Evolutionary conservation across 164 flowering plant species (phyloP).

Genomic region (Vitis riparia): DNA sequence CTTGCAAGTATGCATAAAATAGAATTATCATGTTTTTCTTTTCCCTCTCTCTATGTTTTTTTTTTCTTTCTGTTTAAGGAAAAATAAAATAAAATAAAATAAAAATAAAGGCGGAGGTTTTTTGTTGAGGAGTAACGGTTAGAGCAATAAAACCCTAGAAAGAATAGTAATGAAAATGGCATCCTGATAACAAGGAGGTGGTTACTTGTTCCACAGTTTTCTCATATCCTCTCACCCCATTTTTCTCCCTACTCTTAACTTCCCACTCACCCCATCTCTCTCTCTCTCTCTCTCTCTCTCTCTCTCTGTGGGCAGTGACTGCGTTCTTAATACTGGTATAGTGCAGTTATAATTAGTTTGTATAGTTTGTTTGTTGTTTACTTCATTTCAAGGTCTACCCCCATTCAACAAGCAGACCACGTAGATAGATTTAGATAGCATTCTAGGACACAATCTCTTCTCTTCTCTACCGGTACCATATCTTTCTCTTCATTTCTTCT

Average conservation of each 20-base stretch:
- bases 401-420: not conserved
- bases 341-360: not conserved
- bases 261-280: conserved; percentile 8
- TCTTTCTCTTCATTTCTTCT: not conserved
- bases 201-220: not conserved
- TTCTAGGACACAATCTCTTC: not conserved
- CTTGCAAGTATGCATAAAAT: too few relatives aligned
- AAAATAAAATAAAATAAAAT: too few relatives aligned
- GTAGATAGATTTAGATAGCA: not conserved
- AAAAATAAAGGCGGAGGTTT: too few relatives aligned
- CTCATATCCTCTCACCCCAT: conserved; percentile 1
- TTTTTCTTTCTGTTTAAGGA: too few relatives aligned
- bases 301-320: too few relatives aligned
- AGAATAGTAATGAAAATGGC: too few relatives aligned
- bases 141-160: too few relatives aligned
- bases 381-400: not conserved
- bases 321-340: not conserved
- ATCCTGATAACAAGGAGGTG: not conserved
- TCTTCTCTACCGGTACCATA: not conserved
- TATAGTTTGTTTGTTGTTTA: not conserved
- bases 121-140: too few relatives aligned
- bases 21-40: too few relatives aligned
- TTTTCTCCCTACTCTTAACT: not conserved
- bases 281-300: conserved; percentile 14
- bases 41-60: too few relatives aligned